These are phyloP conservation scores for Musa itinerans DNA, from an alignment of 176 grass and related monocot species.

Conservation along the genomic window DNA sequence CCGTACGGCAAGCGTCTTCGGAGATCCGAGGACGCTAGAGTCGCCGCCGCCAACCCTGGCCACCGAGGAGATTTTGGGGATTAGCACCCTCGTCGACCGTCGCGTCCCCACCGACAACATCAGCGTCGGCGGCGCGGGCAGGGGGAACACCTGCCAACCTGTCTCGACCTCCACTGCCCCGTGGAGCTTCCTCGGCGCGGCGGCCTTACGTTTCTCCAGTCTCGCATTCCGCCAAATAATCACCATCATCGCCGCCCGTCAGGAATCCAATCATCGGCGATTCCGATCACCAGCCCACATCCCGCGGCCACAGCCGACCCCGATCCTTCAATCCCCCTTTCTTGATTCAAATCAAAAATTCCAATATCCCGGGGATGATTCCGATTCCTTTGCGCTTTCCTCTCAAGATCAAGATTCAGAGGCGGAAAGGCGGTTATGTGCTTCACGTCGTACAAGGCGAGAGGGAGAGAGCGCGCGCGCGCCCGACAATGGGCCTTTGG, in stretches of 20 bases:
- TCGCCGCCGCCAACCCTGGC: background rate
- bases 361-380: background rate
- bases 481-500: constrained; percentile 25
- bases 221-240: constrained; percentile 18
- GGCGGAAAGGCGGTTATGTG: background rate
- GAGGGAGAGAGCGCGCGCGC: background rate
- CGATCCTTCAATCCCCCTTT: background rate
- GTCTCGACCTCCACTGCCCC: constrained; percentile 11
- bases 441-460: constrained; percentile 6
- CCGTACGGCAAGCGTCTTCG: constrained; percentile 45
- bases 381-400: background rate
- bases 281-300: background rate
- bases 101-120: constrained; percentile 74
- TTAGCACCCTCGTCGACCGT: constrained; percentile 63
- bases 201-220: constrained; percentile 28
- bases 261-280: background rate
- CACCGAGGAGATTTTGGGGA: constrained; percentile 30
- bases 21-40: constrained; percentile 29
- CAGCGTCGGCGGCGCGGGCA: constrained; percentile 19
- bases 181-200: background rate
- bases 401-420: background rate
- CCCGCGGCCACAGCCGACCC: background rate
- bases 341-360: background rate
- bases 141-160: background rate
- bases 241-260: background rate